Evolutionary conservation across 805 yeast genomes (phyloP).

Genomic region (Pichia sporocuriosa): DNA sequence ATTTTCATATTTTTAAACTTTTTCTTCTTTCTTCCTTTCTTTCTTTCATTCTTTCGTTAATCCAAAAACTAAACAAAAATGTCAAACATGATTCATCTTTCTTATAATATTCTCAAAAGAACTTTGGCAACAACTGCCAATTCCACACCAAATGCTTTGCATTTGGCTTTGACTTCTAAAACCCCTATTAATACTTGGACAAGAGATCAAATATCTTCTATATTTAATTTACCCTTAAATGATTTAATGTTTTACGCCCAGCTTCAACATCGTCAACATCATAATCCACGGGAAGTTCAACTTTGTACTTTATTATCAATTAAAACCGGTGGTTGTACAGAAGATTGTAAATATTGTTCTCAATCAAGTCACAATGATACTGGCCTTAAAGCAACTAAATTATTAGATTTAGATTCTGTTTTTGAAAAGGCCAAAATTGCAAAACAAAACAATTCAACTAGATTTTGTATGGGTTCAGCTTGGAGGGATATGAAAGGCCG

Average conservation of each 20-base stretch:
- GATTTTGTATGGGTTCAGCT: conserved; percentile 84
- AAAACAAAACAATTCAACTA: conserved; percentile 61
- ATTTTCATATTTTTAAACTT: neutral
- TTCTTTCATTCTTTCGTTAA: neutral
- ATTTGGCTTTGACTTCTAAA: conserved; percentile 26
- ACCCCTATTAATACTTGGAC: conserved; percentile 46
- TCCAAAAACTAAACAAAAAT: neutral
- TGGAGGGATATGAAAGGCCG: conserved; percentile 84
- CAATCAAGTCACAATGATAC: conserved; percentile 66
- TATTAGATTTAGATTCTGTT: conserved; percentile 57
- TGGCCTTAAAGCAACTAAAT: conserved; percentile 62
- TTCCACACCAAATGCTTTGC: neutral
- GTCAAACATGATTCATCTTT: neutral
- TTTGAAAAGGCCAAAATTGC: conserved; percentile 58
- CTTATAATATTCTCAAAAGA: neutral
- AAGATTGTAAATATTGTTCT: conserved; percentile 77
- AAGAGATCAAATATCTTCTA: conserved; percentile 47
- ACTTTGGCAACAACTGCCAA: conserved; percentile 2
- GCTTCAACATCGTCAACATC: conserved; percentile 56
- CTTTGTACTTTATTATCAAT: conserved; percentile 69
- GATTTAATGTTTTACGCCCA: conserved; percentile 57
- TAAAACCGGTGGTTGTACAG: conserved; percentile 77
- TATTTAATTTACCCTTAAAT: conserved; percentile 60
- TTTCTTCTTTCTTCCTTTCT: neutral
- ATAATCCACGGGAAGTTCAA: conserved; percentile 65